phyloP scores from a whole-genome alignment of 306 rosid genomes.

The Ochetophila trinervis region DNA sequence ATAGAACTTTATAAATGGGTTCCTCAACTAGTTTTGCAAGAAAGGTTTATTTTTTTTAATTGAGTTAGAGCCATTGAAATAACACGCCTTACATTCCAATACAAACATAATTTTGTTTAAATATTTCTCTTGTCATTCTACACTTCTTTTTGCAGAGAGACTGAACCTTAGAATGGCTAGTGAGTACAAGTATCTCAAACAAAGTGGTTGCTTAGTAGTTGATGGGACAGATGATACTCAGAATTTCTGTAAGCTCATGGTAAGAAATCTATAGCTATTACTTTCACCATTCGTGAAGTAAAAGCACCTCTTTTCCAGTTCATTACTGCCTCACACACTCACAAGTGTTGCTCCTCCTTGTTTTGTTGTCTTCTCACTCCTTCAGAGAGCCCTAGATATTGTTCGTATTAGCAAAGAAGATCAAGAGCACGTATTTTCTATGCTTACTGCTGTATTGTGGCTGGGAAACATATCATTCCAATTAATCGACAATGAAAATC shows the following conservation, averaged over 20 bases:
- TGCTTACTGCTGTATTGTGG: constrained; percentile 85
- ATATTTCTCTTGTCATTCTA: constrained; percentile 18
- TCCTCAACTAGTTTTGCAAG: constrained; percentile 13
- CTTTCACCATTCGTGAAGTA: constrained; percentile 7
- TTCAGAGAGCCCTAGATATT: constrained; percentile 69
- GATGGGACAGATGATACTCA: constrained; percentile 66
- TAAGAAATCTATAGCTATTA: constrained; percentile 38
- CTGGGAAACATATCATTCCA: constrained; percentile 87
- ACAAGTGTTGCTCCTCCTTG: constrained; percentile 11
- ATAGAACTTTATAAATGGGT: neutral
- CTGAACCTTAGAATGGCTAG: constrained; percentile 66
- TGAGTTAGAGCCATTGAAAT: neutral
- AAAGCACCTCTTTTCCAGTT: constrained; percentile 21
- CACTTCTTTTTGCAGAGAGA: constrained; percentile 54
- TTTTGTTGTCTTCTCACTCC: constrained; percentile 18
- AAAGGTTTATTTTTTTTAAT: constrained; percentile 2
- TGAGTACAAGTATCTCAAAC: constrained; percentile 82
- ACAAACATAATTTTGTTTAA: neutral
- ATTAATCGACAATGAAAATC: constrained; percentile 59
- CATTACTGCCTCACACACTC: constrained; percentile 14
- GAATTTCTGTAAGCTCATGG: constrained; percentile 62
- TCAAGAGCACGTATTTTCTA: constrained; percentile 60
- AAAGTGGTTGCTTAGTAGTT: constrained; percentile 73
- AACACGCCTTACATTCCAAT: neutral
- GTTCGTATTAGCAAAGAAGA: constrained; percentile 64